Evolutionary conservation across 1,284 basidiomycete genomes (phyloP).

Genomic region (Irpex sp.): DNA sequence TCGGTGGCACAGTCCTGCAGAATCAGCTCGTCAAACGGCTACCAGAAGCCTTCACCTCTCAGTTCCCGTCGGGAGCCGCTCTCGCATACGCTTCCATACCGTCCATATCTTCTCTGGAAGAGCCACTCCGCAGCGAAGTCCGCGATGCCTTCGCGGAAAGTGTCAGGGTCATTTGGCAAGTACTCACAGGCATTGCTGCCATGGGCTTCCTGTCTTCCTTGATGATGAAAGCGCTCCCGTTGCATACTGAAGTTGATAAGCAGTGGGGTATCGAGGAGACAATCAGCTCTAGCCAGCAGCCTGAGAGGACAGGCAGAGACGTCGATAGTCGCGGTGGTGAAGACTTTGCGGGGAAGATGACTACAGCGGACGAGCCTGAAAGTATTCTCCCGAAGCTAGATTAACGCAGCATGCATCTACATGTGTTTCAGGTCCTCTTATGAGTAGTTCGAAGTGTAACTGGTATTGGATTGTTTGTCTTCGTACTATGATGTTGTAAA

Average conservation of each 20-base stretch:
- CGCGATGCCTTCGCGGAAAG: not conserved
- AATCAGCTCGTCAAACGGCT: not conserved
- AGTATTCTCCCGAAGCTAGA: no score
- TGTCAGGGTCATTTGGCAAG: not conserved
- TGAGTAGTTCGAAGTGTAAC: no score
- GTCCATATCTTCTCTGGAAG: not conserved
- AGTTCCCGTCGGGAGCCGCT: not conserved
- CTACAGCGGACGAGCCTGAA: no score
- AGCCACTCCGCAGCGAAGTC: not conserved
- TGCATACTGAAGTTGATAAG: slow-evolving; percentile 11
- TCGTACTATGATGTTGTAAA: no score
- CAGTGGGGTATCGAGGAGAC: slow-evolving; percentile 10
- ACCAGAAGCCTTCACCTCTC: not conserved
- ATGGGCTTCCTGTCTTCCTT: not conserved
- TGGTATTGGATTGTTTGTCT: no score
- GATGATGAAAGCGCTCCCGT: slow-evolving; percentile 7
- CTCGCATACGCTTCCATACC: not conserved
- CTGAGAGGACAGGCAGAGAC: no score
- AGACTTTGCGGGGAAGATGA: no score
- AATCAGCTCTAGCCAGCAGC: no score
- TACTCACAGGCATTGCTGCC: not conserved
- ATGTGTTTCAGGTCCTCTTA: no score
- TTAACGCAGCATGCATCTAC: no score
- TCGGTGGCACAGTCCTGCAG: slow-evolving; percentile 1
- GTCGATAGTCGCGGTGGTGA: no score